A percentile compares a stretch with the other conserved stretches of the same genome.
phyloP scores from a whole-genome alignment of 1,139 yeast genomes.

The Geotrichum siamense region DNA sequence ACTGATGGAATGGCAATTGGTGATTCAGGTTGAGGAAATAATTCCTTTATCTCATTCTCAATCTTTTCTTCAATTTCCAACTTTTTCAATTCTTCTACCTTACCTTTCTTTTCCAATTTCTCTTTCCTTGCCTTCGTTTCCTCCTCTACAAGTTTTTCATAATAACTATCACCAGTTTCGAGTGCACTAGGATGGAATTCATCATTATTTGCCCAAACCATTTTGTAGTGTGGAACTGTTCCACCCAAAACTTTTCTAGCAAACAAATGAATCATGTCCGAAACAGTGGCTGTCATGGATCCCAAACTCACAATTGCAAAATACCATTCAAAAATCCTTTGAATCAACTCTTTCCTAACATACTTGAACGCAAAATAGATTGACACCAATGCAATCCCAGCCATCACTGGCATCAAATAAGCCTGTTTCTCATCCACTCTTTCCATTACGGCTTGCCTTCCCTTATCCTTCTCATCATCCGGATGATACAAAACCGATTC shows the following conservation, averaged over 20 bases:
- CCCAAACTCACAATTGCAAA: conserved; percentile 31
- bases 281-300: conserved; percentile 28
- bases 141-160: conserved; percentile 8
- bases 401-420: conserved; percentile 39
- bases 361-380: conserved; percentile 38
- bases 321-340: conserved; percentile 34
- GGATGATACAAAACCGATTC: conserved; percentile 43
- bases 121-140: conserved; percentile 4
- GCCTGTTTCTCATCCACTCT: conserved; percentile 32
- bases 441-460: conserved; percentile 8
- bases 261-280: conserved; percentile 26
- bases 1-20: conserved; percentile 14
- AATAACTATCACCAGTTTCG: conserved; percentile 16
- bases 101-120: conserved; percentile 2
- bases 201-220: conserved; percentile 34
- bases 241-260: conserved; percentile 26
- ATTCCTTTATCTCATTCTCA: conserved; percentile 23
- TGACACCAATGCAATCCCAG: conserved; percentile 35
- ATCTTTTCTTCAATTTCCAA: conserved; percentile 6
- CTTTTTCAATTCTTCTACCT: conserved; percentile 2
- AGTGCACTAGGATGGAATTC: conserved; percentile 31
- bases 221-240: conserved; percentile 29
- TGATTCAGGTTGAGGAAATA: background rate
- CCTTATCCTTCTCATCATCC: conserved; percentile 31
- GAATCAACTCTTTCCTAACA: conserved; percentile 30